Evolutionary conservation across 331 rosid species (phyloP).

Genomic region (Telfairia occidentalis): DNA sequence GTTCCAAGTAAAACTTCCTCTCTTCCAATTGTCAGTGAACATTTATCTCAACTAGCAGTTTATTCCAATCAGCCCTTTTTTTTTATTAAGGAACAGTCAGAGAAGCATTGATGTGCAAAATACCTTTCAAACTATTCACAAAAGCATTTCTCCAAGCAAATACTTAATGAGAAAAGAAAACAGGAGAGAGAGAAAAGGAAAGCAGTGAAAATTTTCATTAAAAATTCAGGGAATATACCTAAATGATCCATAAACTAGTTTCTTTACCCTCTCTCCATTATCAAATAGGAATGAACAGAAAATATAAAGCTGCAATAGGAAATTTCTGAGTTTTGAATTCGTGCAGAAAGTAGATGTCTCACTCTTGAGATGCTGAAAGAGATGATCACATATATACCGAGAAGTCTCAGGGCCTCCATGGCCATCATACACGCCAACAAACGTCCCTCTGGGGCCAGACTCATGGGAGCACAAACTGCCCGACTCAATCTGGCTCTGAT

Average conservation of each 20-base stretch:
- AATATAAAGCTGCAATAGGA: neutral
- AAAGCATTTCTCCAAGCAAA: neutral
- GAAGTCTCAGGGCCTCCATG: slow-evolving; percentile 99
- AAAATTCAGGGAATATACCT: neutral
- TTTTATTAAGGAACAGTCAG: neutral
- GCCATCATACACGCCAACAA: slow-evolving; percentile 88
- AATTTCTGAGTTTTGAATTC: slow-evolving; percentile 3
- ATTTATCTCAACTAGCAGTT: neutral
- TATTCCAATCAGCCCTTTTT: neutral
- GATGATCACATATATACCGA: slow-evolving; percentile 68
- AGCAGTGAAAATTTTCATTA: neutral
- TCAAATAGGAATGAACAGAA: slow-evolving; percentile 10
- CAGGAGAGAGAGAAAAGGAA: neutral
- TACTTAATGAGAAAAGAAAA: neutral
- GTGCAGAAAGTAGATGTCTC: slow-evolving; percentile 22
- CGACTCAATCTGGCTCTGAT: slow-evolving; percentile 95
- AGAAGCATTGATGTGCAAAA: neutral
- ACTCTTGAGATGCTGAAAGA: slow-evolving; percentile 90
- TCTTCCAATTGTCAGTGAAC: neutral
- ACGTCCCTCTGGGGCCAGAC: slow-evolving; percentile 80
- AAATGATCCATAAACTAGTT: neutral
- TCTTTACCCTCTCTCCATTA: neutral
- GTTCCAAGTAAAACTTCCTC: neutral
- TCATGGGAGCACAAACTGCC: slow-evolving; percentile 72
- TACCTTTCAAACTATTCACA: neutral